A percentile compares a stretch with the other conserved stretches of the same genome.
These are phyloP conservation scores for Heterobasidion irregulare DNA, from an alignment of 1,284 basidiomycete species.

Conservation along the genomic window DNA sequence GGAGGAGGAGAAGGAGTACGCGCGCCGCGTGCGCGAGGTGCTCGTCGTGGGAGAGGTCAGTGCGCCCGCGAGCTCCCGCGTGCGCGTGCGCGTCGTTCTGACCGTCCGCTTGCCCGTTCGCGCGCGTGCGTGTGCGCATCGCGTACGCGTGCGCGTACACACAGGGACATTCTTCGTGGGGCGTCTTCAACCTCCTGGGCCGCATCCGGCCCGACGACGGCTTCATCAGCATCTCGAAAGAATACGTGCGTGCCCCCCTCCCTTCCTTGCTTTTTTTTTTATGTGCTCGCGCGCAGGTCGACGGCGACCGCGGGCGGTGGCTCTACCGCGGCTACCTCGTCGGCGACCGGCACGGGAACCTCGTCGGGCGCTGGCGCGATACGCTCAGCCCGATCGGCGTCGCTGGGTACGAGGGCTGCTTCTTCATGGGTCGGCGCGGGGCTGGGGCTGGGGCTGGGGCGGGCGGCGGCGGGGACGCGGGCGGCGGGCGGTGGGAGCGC, in stretches of 20 bases:
- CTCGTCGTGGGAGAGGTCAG: slow-evolving; percentile 64
- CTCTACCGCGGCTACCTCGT: slow-evolving; percentile 70
- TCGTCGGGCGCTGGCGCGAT: slow-evolving; percentile 71
- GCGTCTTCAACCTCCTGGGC: slow-evolving; percentile 64
- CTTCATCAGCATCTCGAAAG: slow-evolving; percentile 61
- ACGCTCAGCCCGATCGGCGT: slow-evolving; percentile 48
- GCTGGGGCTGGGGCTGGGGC: slow-evolving; percentile 22
- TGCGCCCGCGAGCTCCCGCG: not conserved
- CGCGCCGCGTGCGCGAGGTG: slow-evolving; percentile 42
- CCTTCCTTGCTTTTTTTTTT: not conserved
- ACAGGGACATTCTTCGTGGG: slow-evolving; percentile 77
- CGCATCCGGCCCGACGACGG: slow-evolving; percentile 65
- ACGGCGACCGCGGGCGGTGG: slow-evolving; percentile 67
- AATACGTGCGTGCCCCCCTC: slow-evolving; percentile 53
- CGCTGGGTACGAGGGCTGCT: slow-evolving; percentile 69
- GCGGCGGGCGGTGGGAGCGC: no score
- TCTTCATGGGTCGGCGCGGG: slow-evolving; percentile 58
- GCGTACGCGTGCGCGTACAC: not conserved
- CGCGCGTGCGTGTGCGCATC: not conserved
- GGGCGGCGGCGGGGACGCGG: slow-evolving; percentile 9
- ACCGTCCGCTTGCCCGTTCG: not conserved
- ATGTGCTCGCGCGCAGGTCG: slow-evolving; percentile 17
- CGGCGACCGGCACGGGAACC: slow-evolving; percentile 50
- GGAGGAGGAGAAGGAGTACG: slow-evolving; percentile 9
- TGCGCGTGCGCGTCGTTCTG: not conserved